A percentile compares a stretch with the other conserved stretches of the same genome.
phyloP scores from a whole-genome alignment of 306 rosid species.

The Phaseolus lunatus region DNA sequence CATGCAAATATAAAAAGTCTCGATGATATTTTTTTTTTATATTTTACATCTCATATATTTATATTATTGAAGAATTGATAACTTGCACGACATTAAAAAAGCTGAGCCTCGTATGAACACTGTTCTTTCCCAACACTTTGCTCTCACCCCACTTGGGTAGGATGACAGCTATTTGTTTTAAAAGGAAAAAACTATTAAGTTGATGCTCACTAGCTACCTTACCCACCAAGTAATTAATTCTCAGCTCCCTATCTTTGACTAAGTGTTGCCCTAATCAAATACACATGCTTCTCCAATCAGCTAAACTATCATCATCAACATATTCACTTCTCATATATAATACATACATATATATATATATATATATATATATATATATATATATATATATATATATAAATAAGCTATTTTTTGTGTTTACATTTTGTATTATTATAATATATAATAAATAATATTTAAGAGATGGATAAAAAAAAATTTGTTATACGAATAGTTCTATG shows the following conservation, averaged over 20 bases:
- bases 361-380: no score
- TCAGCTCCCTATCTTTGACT: conserved; percentile 21
- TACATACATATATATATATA: no score
- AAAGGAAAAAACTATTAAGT: neutral
- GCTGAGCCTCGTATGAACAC: neutral
- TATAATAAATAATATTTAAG: no score
- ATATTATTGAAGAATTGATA: neutral
- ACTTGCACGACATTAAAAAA: neutral
- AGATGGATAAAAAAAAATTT: no score
- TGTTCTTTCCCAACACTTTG: neutral
- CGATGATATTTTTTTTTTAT: neutral
- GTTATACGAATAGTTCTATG: no score
- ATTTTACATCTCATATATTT: neutral
- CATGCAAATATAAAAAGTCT: no score
- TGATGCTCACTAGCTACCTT: conserved; percentile 8
- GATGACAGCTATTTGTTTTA: neutral
- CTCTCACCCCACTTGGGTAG: neutral
- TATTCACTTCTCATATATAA: neutral
- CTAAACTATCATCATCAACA: conserved; percentile 5
- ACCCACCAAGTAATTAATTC: neutral
- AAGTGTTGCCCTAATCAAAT: neutral
- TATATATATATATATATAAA: no score
- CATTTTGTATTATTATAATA: no score
- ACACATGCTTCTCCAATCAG: neutral
- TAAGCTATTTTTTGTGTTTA: no score